phyloP scores from a whole-genome alignment of 306 rosid species.

The Neltuma alba region DNA sequence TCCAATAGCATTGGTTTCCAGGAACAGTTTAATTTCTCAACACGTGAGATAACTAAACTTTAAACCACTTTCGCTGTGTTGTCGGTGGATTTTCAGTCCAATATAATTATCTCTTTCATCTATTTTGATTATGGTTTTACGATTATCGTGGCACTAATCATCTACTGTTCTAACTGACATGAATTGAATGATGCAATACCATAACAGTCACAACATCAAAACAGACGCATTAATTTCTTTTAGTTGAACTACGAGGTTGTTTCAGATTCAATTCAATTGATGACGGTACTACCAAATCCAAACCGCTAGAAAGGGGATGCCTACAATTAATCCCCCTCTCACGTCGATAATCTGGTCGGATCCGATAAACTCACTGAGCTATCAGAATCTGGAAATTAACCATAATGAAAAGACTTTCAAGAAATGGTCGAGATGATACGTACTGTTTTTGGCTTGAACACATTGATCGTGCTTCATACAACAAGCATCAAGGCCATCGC shows the following conservation, averaged over 20 bases:
- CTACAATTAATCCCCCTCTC: neutral
- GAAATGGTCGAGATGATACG: constrained; percentile 38
- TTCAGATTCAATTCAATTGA: neutral
- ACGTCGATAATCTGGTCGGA: neutral
- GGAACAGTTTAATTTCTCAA: neutral
- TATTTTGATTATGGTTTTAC: neutral
- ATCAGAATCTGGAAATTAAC: neutral
- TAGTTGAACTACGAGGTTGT: neutral
- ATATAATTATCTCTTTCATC: neutral
- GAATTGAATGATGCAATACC: neutral
- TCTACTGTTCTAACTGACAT: neutral
- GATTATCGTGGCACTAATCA: too few species aligned
- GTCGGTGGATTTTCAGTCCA: too few species aligned
- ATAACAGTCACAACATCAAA: neutral
- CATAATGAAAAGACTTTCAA: neutral
- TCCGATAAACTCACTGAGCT: neutral
- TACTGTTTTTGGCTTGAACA: constrained; percentile 71
- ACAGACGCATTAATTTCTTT: neutral
- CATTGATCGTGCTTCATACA: constrained; percentile 93
- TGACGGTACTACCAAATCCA: neutral
- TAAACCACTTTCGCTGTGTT: too few species aligned
- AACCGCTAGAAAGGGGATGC: neutral
- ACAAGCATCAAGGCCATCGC: constrained; percentile 94
- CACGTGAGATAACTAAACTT: too few species aligned
- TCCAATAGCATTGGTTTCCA: neutral